A percentile compares a stretch with the other conserved stretches of the same genome.
phyloP scores from a whole-genome alignment of 352 stramenopile species.

The Thraustochytrium striatum region DNA sequence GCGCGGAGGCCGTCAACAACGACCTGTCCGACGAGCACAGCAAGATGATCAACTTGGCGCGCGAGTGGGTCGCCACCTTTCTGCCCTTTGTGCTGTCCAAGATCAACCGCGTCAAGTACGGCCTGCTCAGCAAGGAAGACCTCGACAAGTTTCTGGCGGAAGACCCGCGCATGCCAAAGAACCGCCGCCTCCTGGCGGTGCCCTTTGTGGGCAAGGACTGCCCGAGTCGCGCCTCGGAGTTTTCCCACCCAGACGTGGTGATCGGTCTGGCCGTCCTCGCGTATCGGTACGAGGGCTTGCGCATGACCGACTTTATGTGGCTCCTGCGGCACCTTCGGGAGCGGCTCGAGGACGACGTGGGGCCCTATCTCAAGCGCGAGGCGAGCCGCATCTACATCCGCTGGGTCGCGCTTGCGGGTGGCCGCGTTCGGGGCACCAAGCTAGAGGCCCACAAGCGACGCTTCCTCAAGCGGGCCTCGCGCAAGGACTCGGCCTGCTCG shows the following conservation, averaged over 20 bases:
- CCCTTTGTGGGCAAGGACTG: constrained; percentile 99
- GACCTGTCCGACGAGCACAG: constrained; percentile 59
- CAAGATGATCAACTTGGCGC: constrained; percentile 96
- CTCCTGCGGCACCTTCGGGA: constrained; percentile 63
- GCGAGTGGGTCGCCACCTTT: constrained; percentile 94
- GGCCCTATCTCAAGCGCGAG: constrained; percentile 40
- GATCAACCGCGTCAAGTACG: constrained; percentile 98
- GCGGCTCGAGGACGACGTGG: constrained; percentile 42
- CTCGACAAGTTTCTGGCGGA: constrained; percentile 95
- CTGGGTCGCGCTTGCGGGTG: constrained; percentile 37
- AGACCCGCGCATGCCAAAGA: constrained; percentile 76
- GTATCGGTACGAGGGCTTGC: constrained; percentile 80
- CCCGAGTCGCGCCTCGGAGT: constrained; percentile 95
- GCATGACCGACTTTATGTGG: constrained; percentile 70
- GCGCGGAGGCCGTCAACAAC: constrained; percentile 23
- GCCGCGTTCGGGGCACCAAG: constrained; percentile 34
- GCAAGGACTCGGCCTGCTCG: background rate
- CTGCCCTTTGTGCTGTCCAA: constrained; percentile 96
- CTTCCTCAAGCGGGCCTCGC: background rate
- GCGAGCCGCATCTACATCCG: constrained; percentile 21
- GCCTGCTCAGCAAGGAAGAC: constrained; percentile 96
- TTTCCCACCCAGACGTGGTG: constrained; percentile 95
- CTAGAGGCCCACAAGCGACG: constrained; percentile 12
- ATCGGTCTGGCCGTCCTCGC: constrained; percentile 80
- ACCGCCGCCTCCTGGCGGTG: constrained; percentile 87